These are phyloP conservation scores for Guadua angustifolia DNA, from an alignment of 176 grass and related monocot genomes.

Conservation along the genomic window DNA sequence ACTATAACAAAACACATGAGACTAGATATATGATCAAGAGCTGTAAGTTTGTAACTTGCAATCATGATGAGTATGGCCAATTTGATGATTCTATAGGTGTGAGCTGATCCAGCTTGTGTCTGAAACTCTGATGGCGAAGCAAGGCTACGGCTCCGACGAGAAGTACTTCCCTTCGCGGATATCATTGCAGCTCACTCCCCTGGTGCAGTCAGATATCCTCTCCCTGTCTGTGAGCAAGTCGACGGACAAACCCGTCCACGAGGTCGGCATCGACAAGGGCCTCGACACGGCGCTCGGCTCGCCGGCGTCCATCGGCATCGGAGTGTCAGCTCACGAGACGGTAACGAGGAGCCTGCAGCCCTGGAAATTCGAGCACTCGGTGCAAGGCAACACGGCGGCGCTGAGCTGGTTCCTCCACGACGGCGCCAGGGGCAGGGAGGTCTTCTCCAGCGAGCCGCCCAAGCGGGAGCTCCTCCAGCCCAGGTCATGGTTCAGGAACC, in stretches of 20 bases:
- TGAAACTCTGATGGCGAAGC: slow-evolving; percentile 69
- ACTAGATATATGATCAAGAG: too few relatives aligned
- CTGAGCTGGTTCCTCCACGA: slow-evolving; percentile 78
- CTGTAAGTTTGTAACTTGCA: too few relatives aligned
- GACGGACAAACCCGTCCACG: slow-evolving; percentile 65
- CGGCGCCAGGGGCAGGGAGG: slow-evolving; percentile 56
- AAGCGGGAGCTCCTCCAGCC: slow-evolving; percentile 54
- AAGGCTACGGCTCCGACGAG: slow-evolving; percentile 69
- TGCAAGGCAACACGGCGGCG: slow-evolving; percentile 49
- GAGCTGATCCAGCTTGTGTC: slow-evolving; percentile 71
- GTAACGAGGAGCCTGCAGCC: slow-evolving; percentile 54
- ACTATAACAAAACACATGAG: not conserved
- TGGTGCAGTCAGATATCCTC: slow-evolving; percentile 58
- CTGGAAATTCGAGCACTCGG: slow-evolving; percentile 82
- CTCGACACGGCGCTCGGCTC: slow-evolving; percentile 50
- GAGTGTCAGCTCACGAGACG: slow-evolving; percentile 52
- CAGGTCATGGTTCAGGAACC: slow-evolving; percentile 60
- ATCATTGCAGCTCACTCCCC: slow-evolving; percentile 70
- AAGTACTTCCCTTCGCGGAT: slow-evolving; percentile 87
- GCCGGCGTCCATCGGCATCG: slow-evolving; percentile 48
- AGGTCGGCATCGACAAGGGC: slow-evolving; percentile 51
- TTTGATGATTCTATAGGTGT: slow-evolving; percentile 52
- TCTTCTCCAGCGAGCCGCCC: slow-evolving; percentile 67
- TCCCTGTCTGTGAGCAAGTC: slow-evolving; percentile 73
- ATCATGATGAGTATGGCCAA: not conserved